Base-by-base conservation (phyloP, 139 green algal genomes). In the Chlamydomonas schloesseri region DNA sequence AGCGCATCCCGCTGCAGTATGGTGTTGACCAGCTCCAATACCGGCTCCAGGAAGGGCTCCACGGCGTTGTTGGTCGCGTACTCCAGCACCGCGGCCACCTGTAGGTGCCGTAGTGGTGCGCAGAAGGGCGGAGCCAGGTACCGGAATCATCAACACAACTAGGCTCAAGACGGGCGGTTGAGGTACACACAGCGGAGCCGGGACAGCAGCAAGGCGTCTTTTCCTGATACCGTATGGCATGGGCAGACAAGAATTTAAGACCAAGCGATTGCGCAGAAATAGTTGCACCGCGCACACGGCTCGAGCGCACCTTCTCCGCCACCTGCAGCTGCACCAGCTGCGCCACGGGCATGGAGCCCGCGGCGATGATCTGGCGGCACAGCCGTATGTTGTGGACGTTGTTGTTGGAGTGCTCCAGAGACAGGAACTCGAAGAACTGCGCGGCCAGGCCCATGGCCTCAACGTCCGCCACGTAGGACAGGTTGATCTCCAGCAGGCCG, bases 351-450 rank as follows among this genome's bases (percentile, higher is more conserved):
- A 93, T 36, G 11, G 68, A 76, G 53, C 92, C 88, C 0, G 87
- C 88, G 14, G 90, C 83, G 15, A 96, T 88, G 36, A 98, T 83
- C 70, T 94, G 87, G 50, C 93, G 91, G 90, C 96, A 98, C 31
- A 99, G 88, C 20, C 93, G 86, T 23, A 98, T 94, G 93, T 98
- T 98, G 93, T 98, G 96, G 88, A 98, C 95, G 90, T 98, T 99
- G 94, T 98, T 99, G 94, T 98, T 96, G 57, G 93, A 84, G 87
- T 98, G 94, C 55, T 97, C 93, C 53, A 98, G 91, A 13, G 90
- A 93, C 60, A 99, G 92, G 89, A 97, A 98, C 47, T 95, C 91
- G 82, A 99, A 98, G 83, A 99, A 96, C 37, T 89, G 88, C 28
- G 91, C 74, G 0, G 93, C 87, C 60, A 98, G 88, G 24, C 89